phyloP scores from a whole-genome alignment of 23 red algal genomes.

The Cyanidioschyzon merolae region DNA sequence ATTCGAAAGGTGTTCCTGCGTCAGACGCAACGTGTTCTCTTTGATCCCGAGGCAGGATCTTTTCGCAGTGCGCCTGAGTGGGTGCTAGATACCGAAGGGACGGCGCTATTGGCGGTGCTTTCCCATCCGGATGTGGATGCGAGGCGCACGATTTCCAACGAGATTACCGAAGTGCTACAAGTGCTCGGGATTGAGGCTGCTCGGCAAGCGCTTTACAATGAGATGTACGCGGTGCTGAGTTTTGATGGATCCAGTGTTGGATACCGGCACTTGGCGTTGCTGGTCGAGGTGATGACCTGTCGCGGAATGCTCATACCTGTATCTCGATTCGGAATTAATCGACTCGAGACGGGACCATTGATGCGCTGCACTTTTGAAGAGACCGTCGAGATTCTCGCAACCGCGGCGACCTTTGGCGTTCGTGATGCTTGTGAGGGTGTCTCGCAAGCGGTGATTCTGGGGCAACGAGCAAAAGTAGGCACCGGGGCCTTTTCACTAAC shows the following conservation, averaged over 20 bases:
- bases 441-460: conserved; percentile 90
- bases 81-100: conserved; percentile 95
- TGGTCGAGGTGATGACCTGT: conserved; percentile 89
- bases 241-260: conserved; percentile 92
- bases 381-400: conserved; percentile 82
- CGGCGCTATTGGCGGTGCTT: conserved; percentile 73
- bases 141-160: conserved; percentile 83
- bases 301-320: conserved; percentile 86
- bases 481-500: conserved; percentile 77
- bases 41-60: conserved; percentile 39
- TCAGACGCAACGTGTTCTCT: conserved; percentile 28
- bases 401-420: conserved; percentile 61
- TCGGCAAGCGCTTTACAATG: conserved; percentile 57
- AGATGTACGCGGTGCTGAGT: conserved; percentile 83
- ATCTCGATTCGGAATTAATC: conserved; percentile 80
- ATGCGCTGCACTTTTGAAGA: conserved; percentile 95
- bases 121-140: conserved; percentile 71
- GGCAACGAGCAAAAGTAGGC: conserved; percentile 63
- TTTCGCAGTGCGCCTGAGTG: conserved; percentile 58
- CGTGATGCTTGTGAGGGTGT: conserved; percentile 61
- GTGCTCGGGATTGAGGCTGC: conserved; percentile 90
- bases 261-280: conserved; percentile 83
- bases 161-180: conserved; percentile 79
- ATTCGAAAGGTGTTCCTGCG: conserved; percentile 94
- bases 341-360: conserved; percentile 61